Evolutionary conservation across 345 rosid genomes (phyloP).

Genomic region (Alliaria petiolata): DNA sequence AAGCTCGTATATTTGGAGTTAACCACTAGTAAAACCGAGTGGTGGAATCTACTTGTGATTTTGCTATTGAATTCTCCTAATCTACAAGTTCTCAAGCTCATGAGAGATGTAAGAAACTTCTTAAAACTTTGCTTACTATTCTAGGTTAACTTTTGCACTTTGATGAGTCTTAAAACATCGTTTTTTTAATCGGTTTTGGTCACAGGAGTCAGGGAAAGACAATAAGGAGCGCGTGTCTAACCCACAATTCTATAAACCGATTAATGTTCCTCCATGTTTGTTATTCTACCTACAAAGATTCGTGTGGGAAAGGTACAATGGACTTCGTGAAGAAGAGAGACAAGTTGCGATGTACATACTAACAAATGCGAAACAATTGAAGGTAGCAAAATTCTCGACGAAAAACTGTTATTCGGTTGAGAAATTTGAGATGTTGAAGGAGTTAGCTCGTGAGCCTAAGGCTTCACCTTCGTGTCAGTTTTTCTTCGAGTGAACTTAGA

Average conservation of each 20-base stretch:
- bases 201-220: background rate
- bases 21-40: background rate
- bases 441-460: constrained; percentile 7
- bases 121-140: background rate
- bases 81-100: constrained; percentile 15
- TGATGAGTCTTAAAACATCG: background rate
- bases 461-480: constrained; percentile 15
- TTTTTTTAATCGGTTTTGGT: background rate
- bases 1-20: constrained; percentile 13
- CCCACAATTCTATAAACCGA: background rate
- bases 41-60: constrained; percentile 8
- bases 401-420: background rate
- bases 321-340: constrained; percentile 16
- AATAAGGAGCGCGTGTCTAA: background rate
- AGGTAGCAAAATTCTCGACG: background rate
- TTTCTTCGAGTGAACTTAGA: constrained; percentile 1
- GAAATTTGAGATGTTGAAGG: constrained; percentile 9
- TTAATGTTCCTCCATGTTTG: background rate
- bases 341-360: constrained; percentile 19
- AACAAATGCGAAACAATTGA: constrained; percentile 7
- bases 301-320: constrained; percentile 13
- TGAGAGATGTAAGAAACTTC: background rate
- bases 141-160: background rate
- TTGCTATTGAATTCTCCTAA: constrained; percentile 1
- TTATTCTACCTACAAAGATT: background rate